phyloP scores from a whole-genome alignment of 768 basidiomycete species.

The Leucogyrophana mollusca region DNA sequence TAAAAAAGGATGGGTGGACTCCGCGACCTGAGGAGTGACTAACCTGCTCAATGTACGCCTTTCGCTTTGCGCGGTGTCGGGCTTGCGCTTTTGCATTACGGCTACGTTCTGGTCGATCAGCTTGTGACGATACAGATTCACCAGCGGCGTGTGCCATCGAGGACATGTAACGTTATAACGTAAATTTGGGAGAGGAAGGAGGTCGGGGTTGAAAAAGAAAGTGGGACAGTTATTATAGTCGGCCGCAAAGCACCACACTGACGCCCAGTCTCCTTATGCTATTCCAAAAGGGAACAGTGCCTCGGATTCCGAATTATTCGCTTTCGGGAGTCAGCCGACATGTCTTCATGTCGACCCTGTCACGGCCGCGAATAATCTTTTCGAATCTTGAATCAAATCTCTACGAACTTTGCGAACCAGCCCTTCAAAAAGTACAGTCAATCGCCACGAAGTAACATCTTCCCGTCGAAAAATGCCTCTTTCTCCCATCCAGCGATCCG shows the following conservation, averaged over 20 bases:
- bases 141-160: constrained; percentile 55
- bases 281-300: constrained; percentile 26
- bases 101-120: constrained; percentile 78
- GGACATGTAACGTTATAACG: constrained; percentile 54
- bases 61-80: constrained; percentile 86
- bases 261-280: constrained; percentile 21
- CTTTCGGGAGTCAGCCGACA: constrained; percentile 39
- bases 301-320: constrained; percentile 51
- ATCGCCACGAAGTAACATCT: constrained; percentile 14
- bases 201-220: constrained; percentile 50
- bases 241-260: constrained; percentile 17
- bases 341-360: constrained; percentile 31
- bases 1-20: constrained; percentile 5
- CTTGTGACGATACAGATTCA: constrained; percentile 35
- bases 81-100: constrained; percentile 89
- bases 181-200: constrained; percentile 39
- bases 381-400: constrained; percentile 34
- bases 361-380: constrained; percentile 10
- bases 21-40: constrained; percentile 9
- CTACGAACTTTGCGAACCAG: constrained; percentile 19
- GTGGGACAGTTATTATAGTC: constrained; percentile 35
- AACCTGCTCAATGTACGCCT: constrained; percentile 91
- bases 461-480: constrained; percentile 7
- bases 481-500: not conserved
- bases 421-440: constrained; percentile 11